phyloP scores from a whole-genome alignment of 202 grass and related monocot species.

The Dendrocalamus latiflorus region DNA sequence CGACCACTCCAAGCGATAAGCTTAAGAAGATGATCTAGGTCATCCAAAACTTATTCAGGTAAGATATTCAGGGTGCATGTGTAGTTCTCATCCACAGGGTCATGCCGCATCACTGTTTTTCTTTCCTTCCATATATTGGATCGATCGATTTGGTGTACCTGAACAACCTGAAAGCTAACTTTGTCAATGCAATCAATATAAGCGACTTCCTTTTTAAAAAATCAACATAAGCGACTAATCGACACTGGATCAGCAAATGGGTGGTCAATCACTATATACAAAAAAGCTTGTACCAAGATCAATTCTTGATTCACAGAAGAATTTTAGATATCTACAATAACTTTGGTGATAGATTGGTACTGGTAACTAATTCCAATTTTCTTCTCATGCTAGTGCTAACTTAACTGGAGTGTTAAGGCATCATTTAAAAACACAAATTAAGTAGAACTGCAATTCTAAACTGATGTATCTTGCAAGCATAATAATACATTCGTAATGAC shows the following conservation, averaged over 20 bases:
- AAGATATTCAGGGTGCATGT: constrained; percentile 20
- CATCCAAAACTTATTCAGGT: no score
- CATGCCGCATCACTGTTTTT: not conserved
- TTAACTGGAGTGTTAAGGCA: no score
- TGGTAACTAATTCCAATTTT: not conserved
- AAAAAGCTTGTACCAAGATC: not conserved
- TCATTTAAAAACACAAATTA: no score
- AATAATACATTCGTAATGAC: not conserved
- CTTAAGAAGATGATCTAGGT: no score
- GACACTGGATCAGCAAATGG: not conserved
- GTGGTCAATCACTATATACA: not conserved
- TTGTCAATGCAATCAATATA: constrained; percentile 7
- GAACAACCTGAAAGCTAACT: not conserved
- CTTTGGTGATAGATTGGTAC: not conserved
- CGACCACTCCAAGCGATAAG: no score
- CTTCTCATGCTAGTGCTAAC: not conserved
- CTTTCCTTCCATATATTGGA: not conserved
- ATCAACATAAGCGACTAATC: not conserved
- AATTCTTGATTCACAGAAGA: not conserved
- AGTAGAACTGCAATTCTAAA: no score
- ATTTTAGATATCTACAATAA: not conserved
- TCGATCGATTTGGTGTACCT: constrained; percentile 4
- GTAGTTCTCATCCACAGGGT: constrained; percentile 1
- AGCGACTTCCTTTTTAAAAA: not conserved
- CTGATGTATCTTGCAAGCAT: no score